phyloP scores from a whole-genome alignment of 2,329 filamentous ascomycete species.

The Truncatella angustata region DNA sequence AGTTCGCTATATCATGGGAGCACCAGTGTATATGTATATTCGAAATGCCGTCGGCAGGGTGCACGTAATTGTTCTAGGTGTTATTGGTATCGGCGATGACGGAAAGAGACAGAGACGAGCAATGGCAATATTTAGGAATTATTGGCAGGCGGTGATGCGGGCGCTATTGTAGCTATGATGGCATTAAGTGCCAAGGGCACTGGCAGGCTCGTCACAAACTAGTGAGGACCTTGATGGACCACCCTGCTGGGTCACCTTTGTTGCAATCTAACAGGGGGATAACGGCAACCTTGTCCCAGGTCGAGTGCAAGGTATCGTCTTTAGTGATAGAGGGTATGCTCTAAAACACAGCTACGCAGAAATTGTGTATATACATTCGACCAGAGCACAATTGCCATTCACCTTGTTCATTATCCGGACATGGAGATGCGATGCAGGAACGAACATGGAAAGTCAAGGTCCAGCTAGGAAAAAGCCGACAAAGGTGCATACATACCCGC shows the following conservation, averaged over 20 bases:
- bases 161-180: neutral
- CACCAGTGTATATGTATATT: too few relatives aligned
- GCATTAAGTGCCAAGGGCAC: constrained; percentile 2
- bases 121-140: neutral
- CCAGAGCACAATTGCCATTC: too few relatives aligned
- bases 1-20: neutral
- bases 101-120: neutral
- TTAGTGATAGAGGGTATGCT: too few relatives aligned
- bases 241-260: neutral
- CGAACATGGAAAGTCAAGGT: neutral
- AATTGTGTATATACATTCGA: too few relatives aligned
- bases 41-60: too few relatives aligned
- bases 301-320: too few relatives aligned
- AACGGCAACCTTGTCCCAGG: neutral
- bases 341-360: too few relatives aligned
- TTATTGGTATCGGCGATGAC: neutral
- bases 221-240: constrained; percentile 7
- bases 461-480: neutral
- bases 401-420: too few relatives aligned
- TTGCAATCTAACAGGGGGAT: neutral
- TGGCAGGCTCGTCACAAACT: neutral
- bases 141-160: constrained; percentile 3
- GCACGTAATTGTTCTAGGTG: too few relatives aligned
- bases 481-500: constrained; percentile 5
- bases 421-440: constrained; percentile 7